Evolutionary conservation across 2,329 filamentous ascomycete species (phyloP).

Genomic region (Botrytis elliptica): DNA sequence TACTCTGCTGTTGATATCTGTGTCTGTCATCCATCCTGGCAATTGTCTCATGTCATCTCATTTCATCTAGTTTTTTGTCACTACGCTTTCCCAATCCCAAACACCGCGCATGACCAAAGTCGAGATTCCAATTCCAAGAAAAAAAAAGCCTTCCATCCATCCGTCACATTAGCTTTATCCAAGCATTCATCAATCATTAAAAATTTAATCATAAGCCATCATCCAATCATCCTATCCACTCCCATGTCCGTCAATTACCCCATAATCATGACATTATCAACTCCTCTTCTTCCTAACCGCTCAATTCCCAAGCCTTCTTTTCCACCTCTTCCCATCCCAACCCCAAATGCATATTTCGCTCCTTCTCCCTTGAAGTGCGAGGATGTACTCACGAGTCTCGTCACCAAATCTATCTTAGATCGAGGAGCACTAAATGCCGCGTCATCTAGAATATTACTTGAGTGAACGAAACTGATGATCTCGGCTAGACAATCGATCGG

Average conservation of each 20-base stretch:
- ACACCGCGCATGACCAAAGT: background rate
- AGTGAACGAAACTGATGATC: constrained; percentile 73
- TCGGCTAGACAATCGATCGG: constrained; percentile 70
- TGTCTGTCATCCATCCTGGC: background rate
- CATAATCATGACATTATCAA: constrained; percentile 14
- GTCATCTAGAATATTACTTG: constrained; percentile 69
- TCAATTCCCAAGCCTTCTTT: constrained; percentile 37
- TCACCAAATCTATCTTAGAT: constrained; percentile 67
- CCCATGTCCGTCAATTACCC: background rate
- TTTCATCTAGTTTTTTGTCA: background rate
- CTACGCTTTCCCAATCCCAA: background rate
- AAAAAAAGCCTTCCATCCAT: background rate
- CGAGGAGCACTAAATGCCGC: constrained; percentile 67
- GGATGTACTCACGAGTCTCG: constrained; percentile 51
- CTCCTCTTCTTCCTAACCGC: constrained; percentile 31
- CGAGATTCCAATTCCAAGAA: background rate
- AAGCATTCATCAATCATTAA: constrained; percentile 19
- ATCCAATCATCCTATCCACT: background rate
- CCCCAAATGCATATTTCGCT: constrained; percentile 35
- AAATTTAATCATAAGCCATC: background rate
- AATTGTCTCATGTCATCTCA: background rate
- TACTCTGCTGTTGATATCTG: background rate
- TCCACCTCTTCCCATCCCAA: constrained; percentile 32
- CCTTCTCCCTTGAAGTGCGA: constrained; percentile 18
- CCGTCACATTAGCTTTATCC: constrained; percentile 2